Evolutionary conservation across 305 asterid species (phyloP), one percentile per base, ranked within the genome.

Genomic region (Rubia balearica): DNA sequence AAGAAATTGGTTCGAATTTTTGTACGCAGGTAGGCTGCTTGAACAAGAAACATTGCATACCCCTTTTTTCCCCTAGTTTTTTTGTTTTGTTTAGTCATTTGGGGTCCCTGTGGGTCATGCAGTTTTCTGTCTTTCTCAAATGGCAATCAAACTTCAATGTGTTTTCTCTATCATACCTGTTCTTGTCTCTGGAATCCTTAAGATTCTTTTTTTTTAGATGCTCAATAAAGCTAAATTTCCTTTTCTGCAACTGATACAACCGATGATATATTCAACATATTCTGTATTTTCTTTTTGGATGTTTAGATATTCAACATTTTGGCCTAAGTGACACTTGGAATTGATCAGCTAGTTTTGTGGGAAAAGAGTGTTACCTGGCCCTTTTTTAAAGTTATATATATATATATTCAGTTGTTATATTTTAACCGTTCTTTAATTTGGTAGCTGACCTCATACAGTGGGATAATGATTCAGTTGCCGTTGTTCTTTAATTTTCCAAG

Each of bases 1-100:
- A 60, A 36, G 59, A 67, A 59, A 33, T 67, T 30, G 62, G 49
- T 73, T 67, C 57, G 68, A 24, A 19, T 27, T 17, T 67, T 6
- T 30, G 33, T 30, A 30, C 33, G 40, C 33, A 60, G 43, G 53
- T 33, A 24, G 22, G 2, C 59, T 56, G 41, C 33, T 19, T 7
- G 12, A 0, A 56, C 51, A n/a, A 27, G 60, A 16, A 61, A 65
- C 3, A 49, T 7, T 36, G 13, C 4, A 24, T 6, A 22, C 55
- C 48, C 30, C 10, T 5, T 30, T 27, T 33, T 13, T 61, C 33
- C 33, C 33, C 33, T 3, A 6, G 17, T 7, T 6, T 3, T 61
- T 40, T 11, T 33, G 7, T 36, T 60, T 71, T 57, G 67, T 13
- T 65, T 19, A 42, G 8, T 67, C 71, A 46, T 27, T 46, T 10